Conservation (phyloP, 371 early-diverging fungal genomes). For the Mortierella sp. region DNA sequence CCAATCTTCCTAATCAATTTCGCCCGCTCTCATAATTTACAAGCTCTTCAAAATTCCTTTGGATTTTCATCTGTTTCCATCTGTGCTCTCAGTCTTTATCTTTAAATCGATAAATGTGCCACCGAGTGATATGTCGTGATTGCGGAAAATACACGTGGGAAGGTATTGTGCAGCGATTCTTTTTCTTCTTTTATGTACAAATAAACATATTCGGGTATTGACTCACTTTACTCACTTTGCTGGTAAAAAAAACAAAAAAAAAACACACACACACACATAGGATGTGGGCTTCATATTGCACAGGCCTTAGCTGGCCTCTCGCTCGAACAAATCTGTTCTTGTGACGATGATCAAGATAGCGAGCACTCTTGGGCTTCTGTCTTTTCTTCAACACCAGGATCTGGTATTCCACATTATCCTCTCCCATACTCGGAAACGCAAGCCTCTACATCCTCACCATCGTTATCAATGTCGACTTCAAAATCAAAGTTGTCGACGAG, state of each 20-base stretch:
- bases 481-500: background rate
- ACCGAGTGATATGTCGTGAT: slow-evolving; percentile 12
- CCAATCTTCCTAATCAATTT: too few relatives aligned
- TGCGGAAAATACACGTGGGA: slow-evolving; percentile 26
- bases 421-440: background rate
- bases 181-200: background rate
- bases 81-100: too few relatives aligned
- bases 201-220: too few relatives aligned
- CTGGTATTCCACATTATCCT: background rate
- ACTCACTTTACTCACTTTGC: too few relatives aligned
- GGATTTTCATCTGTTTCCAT: too few relatives aligned
- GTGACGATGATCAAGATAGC: slow-evolving; percentile 40
- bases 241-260: too few relatives aligned
- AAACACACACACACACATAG: background rate
- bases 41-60: background rate
- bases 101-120: slow-evolving; percentile 8
- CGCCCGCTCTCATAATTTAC: too few relatives aligned
- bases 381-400: background rate
- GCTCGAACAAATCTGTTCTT: slow-evolving; percentile 30
- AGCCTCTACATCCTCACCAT: background rate
- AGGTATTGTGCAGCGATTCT: slow-evolving; percentile 1
- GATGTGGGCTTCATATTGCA: slow-evolving; percentile 35
- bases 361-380: slow-evolving; percentile 26
- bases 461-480: background rate
- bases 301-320: slow-evolving; percentile 26